Base-by-base conservation (phyloP, 1,139 yeast species). In the Lodderomyces oxycetoniae region DNA sequence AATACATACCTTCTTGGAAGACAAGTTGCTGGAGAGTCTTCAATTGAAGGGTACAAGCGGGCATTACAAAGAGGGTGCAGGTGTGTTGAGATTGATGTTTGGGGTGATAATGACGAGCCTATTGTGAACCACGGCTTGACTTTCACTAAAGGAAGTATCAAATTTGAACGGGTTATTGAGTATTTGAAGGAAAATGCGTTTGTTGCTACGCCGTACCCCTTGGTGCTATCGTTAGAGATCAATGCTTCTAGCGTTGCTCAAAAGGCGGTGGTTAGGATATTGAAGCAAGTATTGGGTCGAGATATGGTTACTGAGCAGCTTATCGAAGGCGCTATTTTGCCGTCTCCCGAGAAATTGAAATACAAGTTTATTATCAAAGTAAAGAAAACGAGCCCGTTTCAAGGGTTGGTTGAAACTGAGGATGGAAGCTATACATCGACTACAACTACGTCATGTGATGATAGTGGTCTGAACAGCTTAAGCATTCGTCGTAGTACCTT, bases 21-120 rank as follows among this genome's bases (percentile, higher is more conserved):
- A 23, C 98, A 93, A 52, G 72, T 87, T n/a, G 95, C 80, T 2
- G 96, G 93, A n/a, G 78, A 74, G 11, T 85, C 96, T 0, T 84
- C 95, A 0, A 76, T 87, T 1, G 97, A 91, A 50, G 95, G 95
- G 0, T 93, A 91, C 47, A 79, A 87, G n/a, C 73, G 83, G 35
- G 94, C 87, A 0, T 61, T 93, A 33, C 96, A 88, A 49, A 74
- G 88, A 37, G 97, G 98, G 1, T 91, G 97, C 48, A 67, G 96
- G 31, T 88, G 96, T 45, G 70, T 93, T 15, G 99, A 93, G 50
- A 77, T 93, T 28, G 99, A 93, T 56, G 71, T 93, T 15, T 93
- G 98, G 98, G 96, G 91, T 59, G 93, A 94, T 7, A 28, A 27
- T n/a, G 25, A 21, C 17, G 87, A 81, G 3, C 98, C 98, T 0